Evolutionary conservation across 2,329 filamentous ascomycete genomes (phyloP), one percentile per base, ranked within the genome.

Genomic region (Beauveria sp.): DNA sequence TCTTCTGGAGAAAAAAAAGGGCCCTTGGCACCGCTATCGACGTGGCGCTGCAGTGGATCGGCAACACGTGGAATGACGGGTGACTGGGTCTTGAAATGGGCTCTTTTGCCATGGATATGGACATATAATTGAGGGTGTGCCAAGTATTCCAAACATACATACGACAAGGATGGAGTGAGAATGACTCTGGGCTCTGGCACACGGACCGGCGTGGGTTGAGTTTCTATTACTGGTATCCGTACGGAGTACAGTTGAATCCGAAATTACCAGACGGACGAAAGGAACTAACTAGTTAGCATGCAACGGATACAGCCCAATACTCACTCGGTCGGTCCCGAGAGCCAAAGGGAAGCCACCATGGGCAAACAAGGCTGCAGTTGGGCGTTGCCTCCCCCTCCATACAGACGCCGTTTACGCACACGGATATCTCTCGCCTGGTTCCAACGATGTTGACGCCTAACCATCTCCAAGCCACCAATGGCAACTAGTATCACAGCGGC

Each of bases 41-140:
- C 8, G 59, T 61, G 59, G 59, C 52, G 59, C 59, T 43, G 12
- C 30, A 49, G 52, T 61, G 59, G 59, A 52, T 52, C 59, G 26
- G 2, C 51, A 51, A 18, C 52, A 61, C 59, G 59, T 61, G 59
- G 59, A 56, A 42, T 55, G 54, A 26, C 42, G 58, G 42, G 20
- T 54, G 59, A 43, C 42, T 52, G 58, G 58, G 57, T 42, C 56
- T 26, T 45, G n/a, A 46, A 53, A 43, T 42, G 56, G 45, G 45
- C 46, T 43, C 22, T 58, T n/a, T 22, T 51, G 14, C 42, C 16
- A 30, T 46, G 53, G 40, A 22, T 14, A 55, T 56, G n/a, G 26
- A 42, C 24, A 8, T 14, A 55, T 56, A 14, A 8, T 46, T 22
- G 26, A 30, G 53, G 53, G 53, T 56, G 53, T 46, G 42, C 26